Evolutionary conservation across 805 yeast species (phyloP).

Genomic region (Ogataea zsoltii): DNA sequence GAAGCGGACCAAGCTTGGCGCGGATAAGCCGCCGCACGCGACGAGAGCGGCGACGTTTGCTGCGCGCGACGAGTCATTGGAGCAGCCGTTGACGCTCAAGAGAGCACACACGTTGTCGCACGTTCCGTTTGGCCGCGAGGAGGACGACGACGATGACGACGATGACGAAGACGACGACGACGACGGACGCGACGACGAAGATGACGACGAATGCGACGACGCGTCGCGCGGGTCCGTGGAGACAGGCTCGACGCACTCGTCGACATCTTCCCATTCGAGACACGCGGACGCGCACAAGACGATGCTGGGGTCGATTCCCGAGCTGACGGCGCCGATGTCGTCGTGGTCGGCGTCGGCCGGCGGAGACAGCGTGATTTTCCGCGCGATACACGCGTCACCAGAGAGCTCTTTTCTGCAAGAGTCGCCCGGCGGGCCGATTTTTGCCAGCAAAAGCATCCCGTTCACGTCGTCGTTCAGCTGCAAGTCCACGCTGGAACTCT

Average conservation of each 20-base stretch:
- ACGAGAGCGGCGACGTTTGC: not conserved
- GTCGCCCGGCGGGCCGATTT: conserved; percentile 26
- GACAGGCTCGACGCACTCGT: no score
- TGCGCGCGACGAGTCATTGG: not conserved
- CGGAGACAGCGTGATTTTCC: conserved; percentile 37
- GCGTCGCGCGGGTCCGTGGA: not conserved
- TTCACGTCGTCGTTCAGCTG: conserved; percentile 69
- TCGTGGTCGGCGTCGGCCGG: conserved; percentile 43
- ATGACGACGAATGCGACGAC: not conserved
- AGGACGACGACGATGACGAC: conserved; percentile 12
- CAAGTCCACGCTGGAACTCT: conserved; percentile 61
- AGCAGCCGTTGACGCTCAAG: conserved; percentile 2
- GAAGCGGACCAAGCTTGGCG: conserved; percentile 6
- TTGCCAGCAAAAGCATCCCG: conserved; percentile 42
- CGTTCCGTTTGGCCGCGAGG: conserved; percentile 10
- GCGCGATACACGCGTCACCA: conserved; percentile 37
- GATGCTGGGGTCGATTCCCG: conserved; percentile 33
- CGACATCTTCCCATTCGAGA: no score
- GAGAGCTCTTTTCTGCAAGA: conserved; percentile 27
- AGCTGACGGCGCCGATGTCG: conserved; percentile 40
- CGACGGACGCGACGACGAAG: conserved; percentile 7
- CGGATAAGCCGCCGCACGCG: not conserved
- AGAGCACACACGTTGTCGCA: conserved; percentile 17
- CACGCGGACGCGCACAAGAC: not conserved
- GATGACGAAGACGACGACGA: conserved; percentile 17